Evolutionary conservation across 305 asterid genomes (phyloP).

Genomic region (Solanum hybrid): DNA sequence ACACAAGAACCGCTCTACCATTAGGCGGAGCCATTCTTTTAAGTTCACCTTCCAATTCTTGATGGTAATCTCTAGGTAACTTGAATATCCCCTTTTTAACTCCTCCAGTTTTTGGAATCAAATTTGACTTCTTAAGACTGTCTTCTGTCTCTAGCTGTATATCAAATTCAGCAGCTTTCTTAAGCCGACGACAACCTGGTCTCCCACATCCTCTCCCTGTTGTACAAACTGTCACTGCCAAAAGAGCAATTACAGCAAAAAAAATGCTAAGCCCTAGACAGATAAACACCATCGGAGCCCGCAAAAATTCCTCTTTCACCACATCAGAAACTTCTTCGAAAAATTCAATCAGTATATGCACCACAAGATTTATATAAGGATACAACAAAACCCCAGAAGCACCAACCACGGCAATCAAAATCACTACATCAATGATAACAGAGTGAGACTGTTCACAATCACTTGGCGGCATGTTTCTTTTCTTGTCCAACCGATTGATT

Average conservation of each 20-base stretch:
- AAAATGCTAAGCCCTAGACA: slow-evolving; percentile 63
- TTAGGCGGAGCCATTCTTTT: slow-evolving; percentile 90
- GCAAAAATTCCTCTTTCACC: slow-evolving; percentile 48
- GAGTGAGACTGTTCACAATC: slow-evolving; percentile 63
- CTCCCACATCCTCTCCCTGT: slow-evolving; percentile 49
- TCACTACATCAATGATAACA: slow-evolving; percentile 55
- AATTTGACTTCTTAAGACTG: slow-evolving; percentile 33
- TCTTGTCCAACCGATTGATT: slow-evolving; percentile 36
- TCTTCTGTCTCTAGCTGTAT: slow-evolving; percentile 82
- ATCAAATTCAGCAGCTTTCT: slow-evolving; percentile 77
- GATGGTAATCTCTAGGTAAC: slow-evolving; percentile 62
- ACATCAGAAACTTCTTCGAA: slow-evolving; percentile 40
- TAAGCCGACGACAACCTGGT: slow-evolving; percentile 61
- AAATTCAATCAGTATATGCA: slow-evolving; percentile 29
- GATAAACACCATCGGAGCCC: slow-evolving; percentile 62
- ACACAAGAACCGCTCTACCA: slow-evolving; percentile 76
- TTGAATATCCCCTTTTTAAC: slow-evolving; percentile 51
- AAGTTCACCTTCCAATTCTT: slow-evolving; percentile 79
- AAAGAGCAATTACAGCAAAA: slow-evolving; percentile 43
- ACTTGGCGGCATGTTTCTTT: slow-evolving; percentile 23
- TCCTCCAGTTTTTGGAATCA: slow-evolving; percentile 20
- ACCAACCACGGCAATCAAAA: slow-evolving; percentile 57
- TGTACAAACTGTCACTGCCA: slow-evolving; percentile 44
- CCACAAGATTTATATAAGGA: slow-evolving; percentile 41
- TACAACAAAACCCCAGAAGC: slow-evolving; percentile 58